Conservation (phyloP, 306 rosid species). For the Clitoria ternatea region DNA sequence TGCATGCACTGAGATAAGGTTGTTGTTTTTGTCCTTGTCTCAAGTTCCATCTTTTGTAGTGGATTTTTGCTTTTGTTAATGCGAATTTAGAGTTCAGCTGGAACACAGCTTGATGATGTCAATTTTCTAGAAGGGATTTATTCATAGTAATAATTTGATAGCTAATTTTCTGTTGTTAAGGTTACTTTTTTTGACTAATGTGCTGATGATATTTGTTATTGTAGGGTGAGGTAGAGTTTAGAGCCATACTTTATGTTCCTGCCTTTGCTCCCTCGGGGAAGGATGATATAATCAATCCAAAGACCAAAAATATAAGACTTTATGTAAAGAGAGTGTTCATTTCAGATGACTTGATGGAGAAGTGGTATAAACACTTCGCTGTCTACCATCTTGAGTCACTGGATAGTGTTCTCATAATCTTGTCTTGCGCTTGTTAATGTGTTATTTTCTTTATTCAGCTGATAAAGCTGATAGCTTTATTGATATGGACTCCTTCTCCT, state of each 20-base stretch:
- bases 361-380: conserved; percentile 54
- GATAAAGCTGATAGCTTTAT: conserved; percentile 72
- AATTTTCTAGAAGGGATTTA: neutral
- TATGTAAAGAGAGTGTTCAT: conserved; percentile 92
- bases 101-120: neutral
- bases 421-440: conserved; percentile 14
- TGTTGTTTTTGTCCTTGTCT: no score
- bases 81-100: neutral
- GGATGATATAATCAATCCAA: conserved; percentile 79
- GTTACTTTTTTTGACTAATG: conserved; percentile 11
- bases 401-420: neutral
- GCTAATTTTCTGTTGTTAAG: neutral
- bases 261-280: conserved; percentile 69
- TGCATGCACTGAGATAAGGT: no score
- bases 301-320: conserved; percentile 96
- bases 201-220: conserved; percentile 26
- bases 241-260: conserved; percentile 92
- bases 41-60: neutral
- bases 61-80: neutral
- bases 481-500: conserved; percentile 73
- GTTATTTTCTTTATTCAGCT: conserved; percentile 36
- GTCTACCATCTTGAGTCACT: neutral
- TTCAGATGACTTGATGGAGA: conserved; percentile 98
- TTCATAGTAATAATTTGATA: neutral
- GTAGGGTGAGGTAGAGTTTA: conserved; percentile 96